Percentiles rank a stretch among this genome's conserved stretches.
phyloP scores from a whole-genome alignment of 306 rosid species.

The Quercus bicolor region DNA sequence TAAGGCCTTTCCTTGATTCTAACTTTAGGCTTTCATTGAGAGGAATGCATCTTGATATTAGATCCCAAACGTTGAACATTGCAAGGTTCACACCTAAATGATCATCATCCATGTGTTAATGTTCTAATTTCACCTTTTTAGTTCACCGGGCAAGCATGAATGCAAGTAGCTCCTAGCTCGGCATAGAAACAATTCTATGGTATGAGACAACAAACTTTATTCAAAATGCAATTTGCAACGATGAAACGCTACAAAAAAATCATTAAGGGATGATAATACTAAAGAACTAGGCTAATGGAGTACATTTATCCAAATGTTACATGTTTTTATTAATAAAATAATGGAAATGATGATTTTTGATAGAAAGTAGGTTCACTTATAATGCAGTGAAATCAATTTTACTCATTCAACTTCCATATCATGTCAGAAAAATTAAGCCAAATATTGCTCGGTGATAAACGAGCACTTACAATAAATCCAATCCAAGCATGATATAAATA shows the following conservation, averaged over 20 bases:
- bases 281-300: too few relatives aligned
- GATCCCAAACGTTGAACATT: constrained; percentile 58
- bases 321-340: too few relatives aligned
- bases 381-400: too few relatives aligned
- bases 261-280: too few relatives aligned
- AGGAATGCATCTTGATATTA: constrained; percentile 66
- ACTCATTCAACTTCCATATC: too few relatives aligned
- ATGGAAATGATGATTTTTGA: too few relatives aligned
- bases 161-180: not conserved
- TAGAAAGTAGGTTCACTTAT: too few relatives aligned
- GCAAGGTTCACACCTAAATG: constrained; percentile 66
- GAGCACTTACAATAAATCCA: constrained; percentile 22
- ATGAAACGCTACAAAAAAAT: too few relatives aligned
- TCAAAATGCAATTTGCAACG: not conserved
- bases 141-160: not conserved
- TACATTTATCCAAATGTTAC: too few relatives aligned
- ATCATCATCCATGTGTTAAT: not conserved
- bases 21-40: constrained; percentile 50
- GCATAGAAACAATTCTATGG: not conserved
- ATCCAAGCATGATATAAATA: too few relatives aligned
- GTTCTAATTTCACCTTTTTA: not conserved
- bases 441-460: not conserved
- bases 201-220: not conserved
- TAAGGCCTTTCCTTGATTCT: constrained; percentile 66
- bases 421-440: too few relatives aligned